phyloP scores from a whole-genome alignment of 192 early-diverging fungal species.

The Allomyces javanicus region DNA sequence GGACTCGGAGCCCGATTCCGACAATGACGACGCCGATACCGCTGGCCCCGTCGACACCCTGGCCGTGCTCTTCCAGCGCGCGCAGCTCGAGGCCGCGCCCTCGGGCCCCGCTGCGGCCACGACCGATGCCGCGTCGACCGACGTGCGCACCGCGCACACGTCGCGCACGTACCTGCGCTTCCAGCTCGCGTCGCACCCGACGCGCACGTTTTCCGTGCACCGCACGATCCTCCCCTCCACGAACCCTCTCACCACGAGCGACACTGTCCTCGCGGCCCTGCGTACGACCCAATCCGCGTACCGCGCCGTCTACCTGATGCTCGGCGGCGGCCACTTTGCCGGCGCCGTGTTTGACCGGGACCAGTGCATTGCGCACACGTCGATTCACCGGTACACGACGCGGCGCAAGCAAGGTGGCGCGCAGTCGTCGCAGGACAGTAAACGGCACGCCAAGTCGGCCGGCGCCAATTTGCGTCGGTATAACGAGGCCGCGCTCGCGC shows the following conservation, averaged over 20 bases:
- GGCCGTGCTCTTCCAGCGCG: no score
- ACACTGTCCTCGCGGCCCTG: not conserved
- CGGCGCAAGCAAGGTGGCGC: conserved; percentile 87
- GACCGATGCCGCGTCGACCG: no score
- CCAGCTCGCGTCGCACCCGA: not conserved
- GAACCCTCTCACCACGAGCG: not conserved
- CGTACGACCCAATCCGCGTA: not conserved
- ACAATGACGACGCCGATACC: no score
- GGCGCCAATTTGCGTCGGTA: conserved; percentile 75
- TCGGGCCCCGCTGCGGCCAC: no score
- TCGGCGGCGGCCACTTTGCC: conserved; percentile 80
- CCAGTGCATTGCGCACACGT: conserved; percentile 60
- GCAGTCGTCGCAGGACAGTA: conserved; percentile 63
- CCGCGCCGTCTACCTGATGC: conserved; percentile 22
- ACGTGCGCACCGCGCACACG: not conserved
- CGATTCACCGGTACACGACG: conserved; percentile 90
- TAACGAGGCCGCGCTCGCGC: conserved; percentile 64
- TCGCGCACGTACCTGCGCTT: not conserved
- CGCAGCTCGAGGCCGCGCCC: no score
- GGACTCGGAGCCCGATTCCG: no score
- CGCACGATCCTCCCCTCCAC: not conserved
- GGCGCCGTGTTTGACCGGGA: conserved; percentile 62
- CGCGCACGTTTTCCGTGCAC: not conserved
- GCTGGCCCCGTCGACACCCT: no score
- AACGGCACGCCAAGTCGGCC: conserved; percentile 66